A percentile compares a stretch with the other conserved stretches of the same genome.
phyloP scores from a whole-genome alignment of 352 stramenopile species.

The Albugo laibachii region DNA sequence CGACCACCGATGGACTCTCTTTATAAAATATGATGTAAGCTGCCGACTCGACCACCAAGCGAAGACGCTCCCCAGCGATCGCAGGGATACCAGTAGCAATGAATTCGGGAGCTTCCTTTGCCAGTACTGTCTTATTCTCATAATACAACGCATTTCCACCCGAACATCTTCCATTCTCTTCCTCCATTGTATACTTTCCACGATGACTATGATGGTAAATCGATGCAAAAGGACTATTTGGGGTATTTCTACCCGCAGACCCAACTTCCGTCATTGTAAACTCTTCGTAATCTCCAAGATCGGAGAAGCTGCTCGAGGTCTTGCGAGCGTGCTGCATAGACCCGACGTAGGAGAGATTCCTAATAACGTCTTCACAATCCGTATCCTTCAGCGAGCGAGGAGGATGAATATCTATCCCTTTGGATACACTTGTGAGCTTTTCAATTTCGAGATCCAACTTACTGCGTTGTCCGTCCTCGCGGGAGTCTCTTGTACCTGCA shows the following conservation, averaged over 20 bases:
- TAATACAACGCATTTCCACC: slow-evolving; percentile 31
- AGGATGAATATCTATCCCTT: no score
- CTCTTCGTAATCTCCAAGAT: slow-evolving; percentile 71
- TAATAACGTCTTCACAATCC: no score
- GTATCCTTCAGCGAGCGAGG: no score
- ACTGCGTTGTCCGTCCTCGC: no score
- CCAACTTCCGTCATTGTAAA: slow-evolving; percentile 51
- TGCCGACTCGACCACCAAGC: slow-evolving; percentile 45
- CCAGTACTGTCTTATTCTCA: slow-evolving; percentile 15
- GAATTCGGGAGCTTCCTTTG: slow-evolving; percentile 36
- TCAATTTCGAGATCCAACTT: no score
- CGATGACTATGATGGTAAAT: slow-evolving; percentile 10
- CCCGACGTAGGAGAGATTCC: no score
- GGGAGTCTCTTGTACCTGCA: no score
- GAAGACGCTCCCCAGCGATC: slow-evolving; percentile 45
- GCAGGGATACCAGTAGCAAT: slow-evolving; percentile 47
- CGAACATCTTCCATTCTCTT: slow-evolving; percentile 9
- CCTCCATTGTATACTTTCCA: slow-evolving; percentile 7
- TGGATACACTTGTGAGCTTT: no score
- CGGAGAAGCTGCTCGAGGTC: slow-evolving; percentile 73
- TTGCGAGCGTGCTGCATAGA: slow-evolving; percentile 14
- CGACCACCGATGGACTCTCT: not conserved
- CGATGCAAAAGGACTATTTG: slow-evolving; percentile 8
- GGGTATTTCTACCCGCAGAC: slow-evolving; percentile 13
- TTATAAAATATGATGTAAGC: slow-evolving; percentile 79